Percentiles rank a stretch among this genome's conserved stretches.
phyloP scores from a whole-genome alignment of 1,139 yeast genomes.

The Meyerozyma smithsonii region DNA sequence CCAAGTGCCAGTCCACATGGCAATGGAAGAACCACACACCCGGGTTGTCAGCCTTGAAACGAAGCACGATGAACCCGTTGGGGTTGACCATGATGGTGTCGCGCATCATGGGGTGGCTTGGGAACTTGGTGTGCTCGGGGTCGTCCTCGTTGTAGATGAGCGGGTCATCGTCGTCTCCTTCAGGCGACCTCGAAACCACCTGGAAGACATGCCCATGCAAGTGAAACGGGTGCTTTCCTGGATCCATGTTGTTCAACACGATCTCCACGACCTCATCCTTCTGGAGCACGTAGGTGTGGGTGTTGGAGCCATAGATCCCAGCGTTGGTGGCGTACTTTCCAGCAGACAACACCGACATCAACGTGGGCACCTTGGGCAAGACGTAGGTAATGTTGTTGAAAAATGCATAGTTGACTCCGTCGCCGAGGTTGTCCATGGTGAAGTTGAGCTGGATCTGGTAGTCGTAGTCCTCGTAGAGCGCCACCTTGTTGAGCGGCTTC shows the following conservation, averaged over 20 bases:
- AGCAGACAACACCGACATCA: constrained; percentile 52
- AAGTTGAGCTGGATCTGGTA: constrained; percentile 54
- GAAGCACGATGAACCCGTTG: constrained; percentile 59
- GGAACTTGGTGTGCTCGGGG: constrained; percentile 48
- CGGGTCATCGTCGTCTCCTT: constrained; percentile 48
- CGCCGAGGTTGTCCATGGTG: constrained; percentile 63
- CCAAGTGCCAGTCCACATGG: constrained; percentile 92
- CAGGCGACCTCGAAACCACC: constrained; percentile 56
- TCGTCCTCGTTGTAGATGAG: constrained; percentile 46
- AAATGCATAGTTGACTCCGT: constrained; percentile 73
- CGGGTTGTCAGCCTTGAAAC: constrained; percentile 78
- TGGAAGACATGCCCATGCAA: constrained; percentile 85
- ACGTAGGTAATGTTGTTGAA: constrained; percentile 64
- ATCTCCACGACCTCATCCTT: constrained; percentile 64
- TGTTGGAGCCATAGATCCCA: constrained; percentile 62
- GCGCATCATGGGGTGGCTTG: constrained; percentile 58
- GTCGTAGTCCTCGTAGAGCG: constrained; percentile 55
- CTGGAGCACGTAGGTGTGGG: constrained; percentile 57
- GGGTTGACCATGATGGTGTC: constrained; percentile 64
- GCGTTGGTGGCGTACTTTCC: constrained; percentile 43
- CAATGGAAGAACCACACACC: constrained; percentile 95
- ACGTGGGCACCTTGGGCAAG: constrained; percentile 63
- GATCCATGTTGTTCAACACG: constrained; percentile 68
- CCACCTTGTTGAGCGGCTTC: constrained; percentile 37
- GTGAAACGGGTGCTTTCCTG: constrained; percentile 92